Conservation (phyloP, 1,284 basidiomycete genomes). For the Thecaphora thlaspeos region DNA sequence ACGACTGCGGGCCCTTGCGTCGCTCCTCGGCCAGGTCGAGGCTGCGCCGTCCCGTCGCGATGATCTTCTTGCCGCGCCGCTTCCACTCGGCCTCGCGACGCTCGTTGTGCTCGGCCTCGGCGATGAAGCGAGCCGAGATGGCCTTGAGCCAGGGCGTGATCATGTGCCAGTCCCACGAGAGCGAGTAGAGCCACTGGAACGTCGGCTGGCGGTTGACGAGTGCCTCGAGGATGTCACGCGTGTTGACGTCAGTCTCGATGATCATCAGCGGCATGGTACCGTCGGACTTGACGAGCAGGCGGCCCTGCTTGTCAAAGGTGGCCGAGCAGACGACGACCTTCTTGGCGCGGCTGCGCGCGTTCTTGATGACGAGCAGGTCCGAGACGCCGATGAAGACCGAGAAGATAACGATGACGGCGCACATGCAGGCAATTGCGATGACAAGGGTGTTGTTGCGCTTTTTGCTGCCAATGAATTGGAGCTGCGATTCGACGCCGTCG, state of each 20-base stretch:
- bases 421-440: constrained; percentile 60
- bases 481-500: constrained; percentile 13
- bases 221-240: constrained; percentile 59
- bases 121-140: constrained; percentile 55
- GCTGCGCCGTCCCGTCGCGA: constrained; percentile 41
- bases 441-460: constrained; percentile 57
- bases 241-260: constrained; percentile 61
- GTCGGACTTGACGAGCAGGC: constrained; percentile 61
- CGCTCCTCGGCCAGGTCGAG: constrained; percentile 29
- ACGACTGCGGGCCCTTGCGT: constrained; percentile 26
- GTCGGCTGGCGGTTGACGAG: constrained; percentile 61
- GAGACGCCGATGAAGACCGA: constrained; percentile 59
- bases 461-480: constrained; percentile 34
- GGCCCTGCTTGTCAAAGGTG: constrained; percentile 61
- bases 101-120: constrained; percentile 20
- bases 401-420: constrained; percentile 60
- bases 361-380: constrained; percentile 58
- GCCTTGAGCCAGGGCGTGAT: constrained; percentile 60
- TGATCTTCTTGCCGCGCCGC: constrained; percentile 32
- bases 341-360: constrained; percentile 59
- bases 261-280: constrained; percentile 62
- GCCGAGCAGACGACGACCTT: constrained; percentile 62
- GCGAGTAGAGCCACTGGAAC: constrained; percentile 63
- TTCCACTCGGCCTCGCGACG: constrained; percentile 43
- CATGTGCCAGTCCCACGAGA: constrained; percentile 62